These are phyloP conservation scores for Ramaria sp. DNA, from an alignment of 768 basidiomycete genomes.

Conservation along the genomic window DNA sequence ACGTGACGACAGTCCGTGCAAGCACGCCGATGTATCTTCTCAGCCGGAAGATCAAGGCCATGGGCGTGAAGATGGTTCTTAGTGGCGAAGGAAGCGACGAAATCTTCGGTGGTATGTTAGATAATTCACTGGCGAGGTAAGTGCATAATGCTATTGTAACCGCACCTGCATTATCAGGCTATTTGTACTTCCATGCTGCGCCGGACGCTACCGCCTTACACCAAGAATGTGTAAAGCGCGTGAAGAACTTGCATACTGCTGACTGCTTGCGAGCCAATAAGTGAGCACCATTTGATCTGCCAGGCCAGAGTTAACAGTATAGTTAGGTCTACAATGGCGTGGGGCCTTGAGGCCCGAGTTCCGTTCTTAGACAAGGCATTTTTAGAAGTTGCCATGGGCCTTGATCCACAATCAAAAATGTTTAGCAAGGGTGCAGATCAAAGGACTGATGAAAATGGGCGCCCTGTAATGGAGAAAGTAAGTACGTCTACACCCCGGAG, in stretches of 20 bases:
- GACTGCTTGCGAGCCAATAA: constrained; percentile 99
- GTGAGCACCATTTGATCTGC: constrained; percentile 29
- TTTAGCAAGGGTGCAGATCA: constrained; percentile 76
- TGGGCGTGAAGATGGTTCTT: constrained; percentile 99
- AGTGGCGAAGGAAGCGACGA: constrained; percentile 98
- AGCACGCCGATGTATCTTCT: constrained; percentile 99
- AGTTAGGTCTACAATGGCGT: constrained; percentile 91
- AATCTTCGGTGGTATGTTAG: constrained; percentile 74
- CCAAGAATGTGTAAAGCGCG: constrained; percentile 87
- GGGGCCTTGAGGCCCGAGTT: constrained; percentile 97
- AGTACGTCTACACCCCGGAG: not conserved
- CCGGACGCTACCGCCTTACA: constrained; percentile 84
- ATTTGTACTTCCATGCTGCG: constrained; percentile 98
- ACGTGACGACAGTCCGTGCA: constrained; percentile 96
- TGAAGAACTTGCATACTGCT: constrained; percentile 95
- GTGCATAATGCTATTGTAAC: not conserved
- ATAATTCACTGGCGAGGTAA: not conserved
- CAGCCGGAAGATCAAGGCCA: constrained; percentile 97
- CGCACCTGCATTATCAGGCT: constrained; percentile 42
- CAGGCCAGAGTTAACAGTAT: constrained; percentile 5
- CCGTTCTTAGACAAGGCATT: constrained; percentile 98
- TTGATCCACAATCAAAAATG: constrained; percentile 80
- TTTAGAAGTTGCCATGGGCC: constrained; percentile 87
- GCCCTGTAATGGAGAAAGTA: constrained; percentile 94
- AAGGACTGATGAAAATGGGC: constrained; percentile 72